Evolutionary conservation across 2,329 filamentous ascomycete species (phyloP).

Genomic region (Aschersonia sp.): DNA sequence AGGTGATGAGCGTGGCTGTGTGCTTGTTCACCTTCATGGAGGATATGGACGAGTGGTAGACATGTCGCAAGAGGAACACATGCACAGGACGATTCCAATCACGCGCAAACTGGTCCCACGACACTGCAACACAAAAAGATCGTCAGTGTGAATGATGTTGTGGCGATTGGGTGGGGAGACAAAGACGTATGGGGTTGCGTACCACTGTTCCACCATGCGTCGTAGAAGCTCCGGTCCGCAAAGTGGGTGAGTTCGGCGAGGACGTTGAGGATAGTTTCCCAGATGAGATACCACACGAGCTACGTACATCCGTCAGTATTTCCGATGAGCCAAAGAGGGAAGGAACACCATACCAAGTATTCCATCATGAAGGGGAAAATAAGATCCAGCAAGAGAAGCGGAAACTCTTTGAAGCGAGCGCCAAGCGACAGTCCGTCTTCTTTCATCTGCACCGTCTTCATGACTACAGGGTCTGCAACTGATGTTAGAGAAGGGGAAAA

Average conservation of each 20-base stretch:
- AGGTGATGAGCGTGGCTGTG: slow-evolving; percentile 62
- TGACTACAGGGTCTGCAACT: slow-evolving; percentile 46
- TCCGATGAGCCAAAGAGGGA: background rate
- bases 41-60: slow-evolving; percentile 66
- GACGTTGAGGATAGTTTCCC: slow-evolving; percentile 61
- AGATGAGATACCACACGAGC: slow-evolving; percentile 69
- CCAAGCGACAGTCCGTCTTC: slow-evolving; percentile 46
- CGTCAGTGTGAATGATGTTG: background rate
- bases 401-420: slow-evolving; percentile 51
- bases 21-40: slow-evolving; percentile 55
- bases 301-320: slow-evolving; percentile 6
- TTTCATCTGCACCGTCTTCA: slow-evolving; percentile 52
- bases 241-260: slow-evolving; percentile 65
- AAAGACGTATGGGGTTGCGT: slow-evolving; percentile 5
- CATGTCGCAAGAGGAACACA: slow-evolving; percentile 62
- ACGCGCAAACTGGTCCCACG: slow-evolving; percentile 64
- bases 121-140: slow-evolving; percentile 19
- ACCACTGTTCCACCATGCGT: slow-evolving; percentile 49
- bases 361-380: slow-evolving; percentile 70
- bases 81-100: slow-evolving; percentile 72
- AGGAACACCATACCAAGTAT: slow-evolving; percentile 36
- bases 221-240: slow-evolving; percentile 61
- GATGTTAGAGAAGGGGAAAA: too few relatives aligned
- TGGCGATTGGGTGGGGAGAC: background rate
- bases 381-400: slow-evolving; percentile 61